Conservation (phyloP, 768 basidiomycete species). For the Calocera cornea region DNA sequence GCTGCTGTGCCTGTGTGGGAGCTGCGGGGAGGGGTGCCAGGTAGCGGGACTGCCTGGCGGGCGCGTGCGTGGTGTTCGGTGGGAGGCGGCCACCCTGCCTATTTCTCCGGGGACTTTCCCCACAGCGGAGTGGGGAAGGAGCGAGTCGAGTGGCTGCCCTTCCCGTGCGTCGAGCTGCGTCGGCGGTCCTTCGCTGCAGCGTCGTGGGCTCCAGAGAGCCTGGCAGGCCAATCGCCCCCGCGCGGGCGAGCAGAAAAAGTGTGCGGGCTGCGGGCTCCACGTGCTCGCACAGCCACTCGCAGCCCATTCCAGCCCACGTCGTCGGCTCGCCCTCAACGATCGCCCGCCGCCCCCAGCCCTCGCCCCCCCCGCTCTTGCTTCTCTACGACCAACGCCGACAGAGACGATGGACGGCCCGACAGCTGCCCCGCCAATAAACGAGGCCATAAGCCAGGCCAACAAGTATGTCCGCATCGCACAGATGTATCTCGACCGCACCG, state of each 20-base stretch:
- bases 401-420: background rate
- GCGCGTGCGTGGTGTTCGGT: background rate
- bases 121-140: background rate
- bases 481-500: slow-evolving; percentile 78
- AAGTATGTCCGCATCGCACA: slow-evolving; percentile 53
- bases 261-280: background rate
- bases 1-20: background rate
- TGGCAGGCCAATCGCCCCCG: background rate
- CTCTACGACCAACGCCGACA: background rate
- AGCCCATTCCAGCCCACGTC: background rate
- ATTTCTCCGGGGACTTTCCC: slow-evolving; percentile 3
- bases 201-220: background rate
- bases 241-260: background rate
- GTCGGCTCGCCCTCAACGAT: background rate
- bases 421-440: slow-evolving; percentile 9
- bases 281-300: background rate
- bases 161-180: background rate
- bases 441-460: slow-evolving; percentile 10
- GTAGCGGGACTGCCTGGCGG: background rate
- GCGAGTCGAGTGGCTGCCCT: background rate
- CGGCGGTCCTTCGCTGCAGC: slow-evolving; percentile 4
- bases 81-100: background rate
- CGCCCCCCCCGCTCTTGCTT: background rate
- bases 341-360: background rate
- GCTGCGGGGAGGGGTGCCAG: background rate